Base-by-base conservation (phyloP, 2,329 filamentous ascomycete genomes). In the Talaromyces sp. region DNA sequence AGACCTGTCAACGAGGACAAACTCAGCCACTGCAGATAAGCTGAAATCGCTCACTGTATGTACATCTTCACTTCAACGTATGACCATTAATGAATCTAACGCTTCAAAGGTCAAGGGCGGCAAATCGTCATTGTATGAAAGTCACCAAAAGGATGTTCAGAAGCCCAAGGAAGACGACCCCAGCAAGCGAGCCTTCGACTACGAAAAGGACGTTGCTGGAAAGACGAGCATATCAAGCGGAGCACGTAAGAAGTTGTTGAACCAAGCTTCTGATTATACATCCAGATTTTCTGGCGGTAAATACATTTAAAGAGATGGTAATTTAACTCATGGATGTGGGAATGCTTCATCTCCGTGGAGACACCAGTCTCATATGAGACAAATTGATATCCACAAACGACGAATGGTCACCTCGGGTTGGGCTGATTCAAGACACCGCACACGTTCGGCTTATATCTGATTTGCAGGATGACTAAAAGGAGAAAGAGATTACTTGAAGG, bases 131-230 rank as follows among this genome's bases (percentile, higher is more conserved):
- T 78, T 91, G 45, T 86, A 87, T 70, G 86, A 87, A 27, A 82
- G 86, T 68, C 86, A 89, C 70, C 82, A 82, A 69, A 72, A 79
- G 45, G 74, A 69, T 57, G 19, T 17, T 66, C 77, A 74, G 43
- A 79, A 74, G 17, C 10, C 56, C 7, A 91, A 47, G 68, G 90
- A 93, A 39, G 92, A 96, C 76, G 92, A 97, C 74, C 93, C 93
- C 1, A 96, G 91, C 76, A 90, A 91, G 79, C 83, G 93, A 68
- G 89, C 86, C 0, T 97, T 96, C 77, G 91, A 96, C 79, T 84
- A 87, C 68, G 91, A 96, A 76, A 97, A 96, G 80, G 93, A 97
- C 75, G 96, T 97, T 86, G 89, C 86, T 52, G 80, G 90, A 6
- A 89, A 89, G 5, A 85, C 86, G 27, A 86, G 86, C 71, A 86